These are phyloP conservation scores for Lasiosphaeriaceae sp. DNA, from an alignment of 495 filamentous ascomycete species.

Conservation along the genomic window DNA sequence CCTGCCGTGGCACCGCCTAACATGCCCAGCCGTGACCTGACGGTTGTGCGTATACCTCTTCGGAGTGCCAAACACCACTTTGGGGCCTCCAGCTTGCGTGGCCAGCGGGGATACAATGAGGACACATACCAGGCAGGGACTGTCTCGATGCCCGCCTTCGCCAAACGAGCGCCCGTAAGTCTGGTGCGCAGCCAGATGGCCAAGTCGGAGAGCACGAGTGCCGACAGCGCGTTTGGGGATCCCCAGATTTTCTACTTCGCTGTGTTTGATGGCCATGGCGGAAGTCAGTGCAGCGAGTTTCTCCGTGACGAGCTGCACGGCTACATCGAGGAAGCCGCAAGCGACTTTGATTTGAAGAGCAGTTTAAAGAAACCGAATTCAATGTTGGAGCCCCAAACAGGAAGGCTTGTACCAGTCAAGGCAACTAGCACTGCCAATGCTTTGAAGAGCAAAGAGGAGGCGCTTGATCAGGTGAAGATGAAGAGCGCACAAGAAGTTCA, in stretches of 20 bases:
- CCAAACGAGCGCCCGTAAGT: constrained; percentile 71
- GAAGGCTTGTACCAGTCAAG: background rate
- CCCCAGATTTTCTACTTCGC: constrained; percentile 97
- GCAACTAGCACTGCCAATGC: background rate
- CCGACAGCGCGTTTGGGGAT: constrained; percentile 75
- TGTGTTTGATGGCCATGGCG: constrained; percentile 95
- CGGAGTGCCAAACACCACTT: constrained; percentile 95
- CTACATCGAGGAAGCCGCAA: constrained; percentile 78
- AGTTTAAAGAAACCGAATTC: constrained; percentile 48
- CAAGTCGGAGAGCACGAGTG: constrained; percentile 51
- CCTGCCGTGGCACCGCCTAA: constrained; percentile 55
- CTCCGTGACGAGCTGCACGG: constrained; percentile 78
- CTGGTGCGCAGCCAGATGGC: constrained; percentile 47
- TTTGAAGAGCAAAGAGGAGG: background rate
- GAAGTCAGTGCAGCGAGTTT: constrained; percentile 82
- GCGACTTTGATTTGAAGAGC: constrained; percentile 68
- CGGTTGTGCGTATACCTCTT: constrained; percentile 96
- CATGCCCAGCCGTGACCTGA: constrained; percentile 69
- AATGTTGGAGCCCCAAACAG: background rate
- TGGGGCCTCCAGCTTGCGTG: constrained; percentile 72
- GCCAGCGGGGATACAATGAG: constrained; percentile 83
- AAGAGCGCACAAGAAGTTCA: constrained; percentile 35
- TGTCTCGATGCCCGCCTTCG: constrained; percentile 87
- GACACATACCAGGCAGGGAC: constrained; percentile 94
- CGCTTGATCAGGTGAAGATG: constrained; percentile 33